These are phyloP conservation scores for Beauveria rudraprayagi DNA, from an alignment of 2,329 filamentous ascomycete genomes.

Conservation along the genomic window DNA sequence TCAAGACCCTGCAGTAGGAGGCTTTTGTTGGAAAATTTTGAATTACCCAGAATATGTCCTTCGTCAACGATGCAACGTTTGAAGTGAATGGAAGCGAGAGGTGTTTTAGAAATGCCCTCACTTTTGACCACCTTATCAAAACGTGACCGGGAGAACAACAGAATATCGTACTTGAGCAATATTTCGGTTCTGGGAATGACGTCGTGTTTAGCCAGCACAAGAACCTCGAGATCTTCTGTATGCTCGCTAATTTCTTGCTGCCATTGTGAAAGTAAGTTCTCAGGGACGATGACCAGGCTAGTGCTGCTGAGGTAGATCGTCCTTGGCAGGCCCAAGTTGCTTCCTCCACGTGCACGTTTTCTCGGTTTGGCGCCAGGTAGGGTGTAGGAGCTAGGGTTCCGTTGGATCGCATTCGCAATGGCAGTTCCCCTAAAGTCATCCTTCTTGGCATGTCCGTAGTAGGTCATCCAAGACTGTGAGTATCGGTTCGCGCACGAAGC, in stretches of 20 bases:
- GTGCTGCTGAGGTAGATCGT: slow-evolving; percentile 57
- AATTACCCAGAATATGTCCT: slow-evolving; percentile 75
- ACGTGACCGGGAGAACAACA: slow-evolving; percentile 66
- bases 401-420: slow-evolving; percentile 48
- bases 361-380: slow-evolving; percentile 36
- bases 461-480: slow-evolving; percentile 61
- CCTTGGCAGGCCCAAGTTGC: slow-evolving; percentile 26
- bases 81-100: slow-evolving; percentile 68
- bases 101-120: slow-evolving; percentile 36
- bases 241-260: slow-evolving; percentile 72
- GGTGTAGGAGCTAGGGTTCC: slow-evolving; percentile 53
- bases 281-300: slow-evolving; percentile 73
- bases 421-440: slow-evolving; percentile 41
- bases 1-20: slow-evolving; percentile 45
- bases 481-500: slow-evolving; percentile 59
- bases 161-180: slow-evolving; percentile 61
- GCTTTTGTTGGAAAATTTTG: slow-evolving; percentile 46
- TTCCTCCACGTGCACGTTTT: slow-evolving; percentile 15
- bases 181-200: slow-evolving; percentile 48
- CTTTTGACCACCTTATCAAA: slow-evolving; percentile 54
- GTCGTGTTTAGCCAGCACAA: slow-evolving; percentile 50
- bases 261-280: slow-evolving; percentile 83
- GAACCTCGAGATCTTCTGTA: slow-evolving; percentile 54
- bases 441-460: slow-evolving; percentile 46
- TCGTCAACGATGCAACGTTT: slow-evolving; percentile 88